Evolutionary conservation across 208 protist genomes (phyloP).

Genomic region (Lotmaria passim): DNA sequence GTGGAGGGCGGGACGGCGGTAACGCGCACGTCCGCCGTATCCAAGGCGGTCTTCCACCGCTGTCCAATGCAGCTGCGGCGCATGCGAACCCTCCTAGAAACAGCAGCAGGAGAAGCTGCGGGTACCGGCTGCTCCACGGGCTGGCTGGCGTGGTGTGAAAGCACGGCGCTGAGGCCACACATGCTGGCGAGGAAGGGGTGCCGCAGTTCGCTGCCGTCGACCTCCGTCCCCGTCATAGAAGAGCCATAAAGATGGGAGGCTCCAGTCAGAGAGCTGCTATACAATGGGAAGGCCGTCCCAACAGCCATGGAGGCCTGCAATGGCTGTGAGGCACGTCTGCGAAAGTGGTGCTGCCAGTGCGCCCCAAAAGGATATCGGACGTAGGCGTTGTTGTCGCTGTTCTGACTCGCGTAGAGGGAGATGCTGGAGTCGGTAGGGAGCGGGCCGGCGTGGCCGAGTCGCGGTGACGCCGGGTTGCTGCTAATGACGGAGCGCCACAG

Average conservation of each 20-base stretch:
- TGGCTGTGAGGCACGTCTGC: background rate
- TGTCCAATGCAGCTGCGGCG: no score
- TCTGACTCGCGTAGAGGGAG: background rate
- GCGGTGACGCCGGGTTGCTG: background rate
- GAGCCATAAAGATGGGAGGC: background rate
- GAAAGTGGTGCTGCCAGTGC: background rate
- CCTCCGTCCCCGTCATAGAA: background rate
- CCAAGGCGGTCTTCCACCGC: no score
- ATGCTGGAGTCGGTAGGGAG: background rate
- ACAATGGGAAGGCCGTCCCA: background rate
- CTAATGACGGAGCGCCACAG: slow-evolving; percentile 14
- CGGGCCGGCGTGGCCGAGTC: background rate
- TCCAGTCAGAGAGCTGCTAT: background rate
- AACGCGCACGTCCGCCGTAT: no score
- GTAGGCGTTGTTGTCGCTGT: slow-evolving; percentile 11
- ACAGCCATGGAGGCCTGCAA: slow-evolving; percentile 1
- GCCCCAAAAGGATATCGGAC: background rate
- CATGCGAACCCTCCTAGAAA: no score
- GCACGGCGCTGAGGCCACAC: background rate
- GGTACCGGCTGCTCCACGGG: background rate
- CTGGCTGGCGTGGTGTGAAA: background rate
- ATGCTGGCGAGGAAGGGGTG: slow-evolving; percentile 3
- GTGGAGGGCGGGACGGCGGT: background rate
- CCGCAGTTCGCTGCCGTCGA: background rate
- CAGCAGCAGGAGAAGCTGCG: no score